These are phyloP conservation scores for Trypanosoma congolense DNA, from an alignment of 208 protist species.

Conservation along the genomic window DNA sequence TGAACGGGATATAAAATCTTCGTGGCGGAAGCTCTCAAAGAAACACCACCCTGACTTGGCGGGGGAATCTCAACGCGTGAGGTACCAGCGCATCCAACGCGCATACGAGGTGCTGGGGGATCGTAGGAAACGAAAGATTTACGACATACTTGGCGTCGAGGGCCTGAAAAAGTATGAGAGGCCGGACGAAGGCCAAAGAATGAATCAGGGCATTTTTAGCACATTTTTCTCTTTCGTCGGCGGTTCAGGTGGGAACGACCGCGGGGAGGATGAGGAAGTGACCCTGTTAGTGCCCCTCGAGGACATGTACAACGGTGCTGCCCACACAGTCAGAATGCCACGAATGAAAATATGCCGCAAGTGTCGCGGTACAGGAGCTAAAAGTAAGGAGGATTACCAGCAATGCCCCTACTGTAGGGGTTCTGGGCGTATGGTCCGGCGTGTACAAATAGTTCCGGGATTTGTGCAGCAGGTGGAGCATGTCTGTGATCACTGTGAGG, in stretches of 20 bases:
- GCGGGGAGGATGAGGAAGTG: constrained; percentile 69
- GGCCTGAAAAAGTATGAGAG: constrained; percentile 52
- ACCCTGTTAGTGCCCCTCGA: constrained; percentile 80
- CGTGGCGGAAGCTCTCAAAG: constrained; percentile 44
- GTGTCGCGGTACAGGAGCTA: constrained; percentile 45
- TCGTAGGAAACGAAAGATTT: constrained; percentile 61
- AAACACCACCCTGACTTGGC: constrained; percentile 50
- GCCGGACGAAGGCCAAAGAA: constrained; percentile 13
- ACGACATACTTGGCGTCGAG: constrained; percentile 65
- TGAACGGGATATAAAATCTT: constrained; percentile 41
- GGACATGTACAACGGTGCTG: constrained; percentile 90
- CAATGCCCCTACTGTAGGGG: constrained; percentile 39
- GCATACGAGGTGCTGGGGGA: constrained; percentile 76
- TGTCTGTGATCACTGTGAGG: constrained; percentile 67
- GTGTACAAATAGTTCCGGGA: constrained; percentile 34
- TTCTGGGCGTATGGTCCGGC: constrained; percentile 25
- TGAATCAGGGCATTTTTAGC: constrained; percentile 21
- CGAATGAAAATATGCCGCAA: constrained; percentile 72
- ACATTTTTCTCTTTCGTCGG: constrained; percentile 37
- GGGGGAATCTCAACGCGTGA: constrained; percentile 31
- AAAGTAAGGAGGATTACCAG: constrained; percentile 21
- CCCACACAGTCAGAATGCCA: constrained; percentile 71
- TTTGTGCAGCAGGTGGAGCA: constrained; percentile 52
- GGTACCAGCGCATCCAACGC: constrained; percentile 58
- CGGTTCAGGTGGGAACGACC: constrained; percentile 24